These are phyloP conservation scores for Aspergillus persii DNA, from an alignment of 2,329 filamentous ascomycete species.

Conservation along the genomic window DNA sequence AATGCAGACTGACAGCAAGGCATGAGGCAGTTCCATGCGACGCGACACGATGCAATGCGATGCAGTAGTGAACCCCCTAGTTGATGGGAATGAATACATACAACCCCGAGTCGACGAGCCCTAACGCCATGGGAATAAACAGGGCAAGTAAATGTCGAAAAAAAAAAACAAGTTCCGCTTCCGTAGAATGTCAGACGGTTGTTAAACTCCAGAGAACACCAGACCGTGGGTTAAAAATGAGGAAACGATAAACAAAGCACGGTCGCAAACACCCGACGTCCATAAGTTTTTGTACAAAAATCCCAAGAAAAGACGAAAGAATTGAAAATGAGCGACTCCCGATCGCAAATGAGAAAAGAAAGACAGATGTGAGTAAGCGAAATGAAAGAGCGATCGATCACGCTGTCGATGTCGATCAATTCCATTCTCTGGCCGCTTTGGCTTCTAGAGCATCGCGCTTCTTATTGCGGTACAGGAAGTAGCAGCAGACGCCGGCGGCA, in stretches of 20 bases:
- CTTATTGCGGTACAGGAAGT: slow-evolving; percentile 17
- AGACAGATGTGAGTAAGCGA: background rate
- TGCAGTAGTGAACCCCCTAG: no score
- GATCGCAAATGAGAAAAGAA: background rate
- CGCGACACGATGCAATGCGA: background rate
- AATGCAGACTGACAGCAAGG: no score
- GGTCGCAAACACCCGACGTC: background rate
- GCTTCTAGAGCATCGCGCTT: slow-evolving; percentile 15
- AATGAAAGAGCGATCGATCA: background rate
- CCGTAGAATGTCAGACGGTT: background rate
- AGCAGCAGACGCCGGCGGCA: slow-evolving; percentile 11
- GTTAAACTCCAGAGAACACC: background rate
- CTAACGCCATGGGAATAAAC: no score
- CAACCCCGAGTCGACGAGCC: no score
- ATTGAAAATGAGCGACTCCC: background rate
- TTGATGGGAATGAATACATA: no score
- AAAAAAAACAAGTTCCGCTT: background rate
- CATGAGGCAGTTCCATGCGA: background rate
- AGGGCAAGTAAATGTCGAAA: no score
- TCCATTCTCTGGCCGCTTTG: slow-evolving; percentile 11
- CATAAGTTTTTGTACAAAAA: background rate
- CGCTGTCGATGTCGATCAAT: background rate
- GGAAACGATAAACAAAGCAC: background rate
- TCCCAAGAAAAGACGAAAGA: background rate
- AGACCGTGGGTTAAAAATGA: no score